Percentiles rank a stretch among this genome's conserved stretches.
phyloP scores from a whole-genome alignment of 345 rosid species.

The Acer negundo region DNA sequence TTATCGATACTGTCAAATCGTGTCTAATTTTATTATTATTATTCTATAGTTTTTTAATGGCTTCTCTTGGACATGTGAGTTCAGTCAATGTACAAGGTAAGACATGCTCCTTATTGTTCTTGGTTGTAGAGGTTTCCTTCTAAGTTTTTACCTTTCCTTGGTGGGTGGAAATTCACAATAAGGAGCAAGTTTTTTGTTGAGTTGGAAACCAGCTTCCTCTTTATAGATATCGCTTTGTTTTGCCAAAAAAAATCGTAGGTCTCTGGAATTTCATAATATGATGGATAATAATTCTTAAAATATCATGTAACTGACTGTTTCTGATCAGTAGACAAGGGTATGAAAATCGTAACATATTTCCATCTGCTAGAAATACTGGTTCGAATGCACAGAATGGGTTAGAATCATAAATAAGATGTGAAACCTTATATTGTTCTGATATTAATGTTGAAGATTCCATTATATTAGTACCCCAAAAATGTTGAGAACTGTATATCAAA shows the following conservation, averaged over 20 bases:
- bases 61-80: neutral
- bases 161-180: neutral
- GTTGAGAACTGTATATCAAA: neutral
- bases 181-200: neutral
- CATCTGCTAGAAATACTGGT: neutral
- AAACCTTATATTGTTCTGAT: neutral
- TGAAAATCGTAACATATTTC: neutral
- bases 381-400: constrained; percentile 3
- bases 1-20: neutral
- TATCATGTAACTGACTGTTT: neutral
- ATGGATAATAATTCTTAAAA: neutral
- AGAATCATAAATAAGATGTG: neutral
- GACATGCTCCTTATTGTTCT: neutral
- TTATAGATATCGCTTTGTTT: neutral
- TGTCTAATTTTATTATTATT: neutral
- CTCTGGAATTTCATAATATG: neutral
- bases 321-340: neutral
- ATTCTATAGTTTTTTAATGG: neutral
- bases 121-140: neutral
- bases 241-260: neutral
- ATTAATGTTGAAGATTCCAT: neutral
- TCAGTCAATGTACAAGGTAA: neutral
- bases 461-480: neutral
- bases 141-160: neutral
- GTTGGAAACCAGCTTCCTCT: neutral